These are phyloP conservation scores for Ophiostoma montium DNA, from an alignment of 2,329 filamentous ascomycete species.

Conservation along the genomic window DNA sequence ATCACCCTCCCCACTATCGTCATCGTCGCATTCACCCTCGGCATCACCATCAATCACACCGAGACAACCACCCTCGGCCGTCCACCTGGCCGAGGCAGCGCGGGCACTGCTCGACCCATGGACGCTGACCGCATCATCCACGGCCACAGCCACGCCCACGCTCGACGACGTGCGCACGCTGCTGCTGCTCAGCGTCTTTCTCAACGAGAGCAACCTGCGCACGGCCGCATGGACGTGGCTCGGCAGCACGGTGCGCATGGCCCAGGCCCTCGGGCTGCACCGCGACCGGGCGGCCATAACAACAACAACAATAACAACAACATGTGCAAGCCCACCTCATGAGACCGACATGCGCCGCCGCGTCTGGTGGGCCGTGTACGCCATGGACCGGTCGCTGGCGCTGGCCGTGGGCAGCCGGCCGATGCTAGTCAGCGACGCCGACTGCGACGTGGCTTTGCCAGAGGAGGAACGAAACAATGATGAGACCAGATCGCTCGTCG, in stretches of 20 bases:
- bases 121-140: conserved; percentile 30
- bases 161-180: conserved; percentile 61
- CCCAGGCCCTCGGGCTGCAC: conserved; percentile 74
- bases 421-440: conserved; percentile 69
- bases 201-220: conserved; percentile 75
- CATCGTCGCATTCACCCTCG: not conserved
- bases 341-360: conserved; percentile 77
- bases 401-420: conserved; percentile 64
- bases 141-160: too few species aligned
- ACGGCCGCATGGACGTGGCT: conserved; percentile 80
- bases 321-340: too few species aligned
- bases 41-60: conserved; percentile 27
- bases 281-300: conserved; percentile 37
- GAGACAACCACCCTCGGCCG: conserved; percentile 23
- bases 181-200: conserved; percentile 61
- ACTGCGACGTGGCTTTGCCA: conserved; percentile 75
- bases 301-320: not conserved
- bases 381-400: conserved; percentile 68
- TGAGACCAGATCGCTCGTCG: conserved; percentile 50
- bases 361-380: conserved; percentile 90
- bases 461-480: conserved; percentile 23
- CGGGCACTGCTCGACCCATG: conserved; percentile 63
- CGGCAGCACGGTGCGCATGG: conserved; percentile 62
- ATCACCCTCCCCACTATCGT: conserved; percentile 34
- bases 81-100: conserved; percentile 58